Evolutionary conservation across 768 basidiomycete genomes (phyloP).

Genomic region (Serpula lacrymans): DNA sequence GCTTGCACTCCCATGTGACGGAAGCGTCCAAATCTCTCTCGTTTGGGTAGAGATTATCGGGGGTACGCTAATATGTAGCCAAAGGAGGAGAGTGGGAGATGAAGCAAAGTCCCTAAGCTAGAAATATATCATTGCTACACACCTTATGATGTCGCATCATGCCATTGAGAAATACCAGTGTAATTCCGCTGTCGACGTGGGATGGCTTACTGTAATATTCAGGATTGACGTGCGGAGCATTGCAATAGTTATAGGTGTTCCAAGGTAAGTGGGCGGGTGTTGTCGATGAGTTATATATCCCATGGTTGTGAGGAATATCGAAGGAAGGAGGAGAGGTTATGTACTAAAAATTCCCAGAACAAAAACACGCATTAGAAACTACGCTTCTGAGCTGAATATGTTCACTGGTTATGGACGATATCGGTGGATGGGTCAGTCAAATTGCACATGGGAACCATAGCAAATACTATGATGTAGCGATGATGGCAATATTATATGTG

Average conservation of each 20-base stretch:
- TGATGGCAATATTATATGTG: no score
- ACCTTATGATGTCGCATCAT: slow-evolving; percentile 50
- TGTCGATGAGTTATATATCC: slow-evolving; percentile 42
- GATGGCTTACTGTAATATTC: slow-evolving; percentile 33
- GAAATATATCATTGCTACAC: slow-evolving; percentile 1
- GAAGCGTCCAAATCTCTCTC: slow-evolving; percentile 38
- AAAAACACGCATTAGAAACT: no score
- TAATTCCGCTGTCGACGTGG: slow-evolving; percentile 19
- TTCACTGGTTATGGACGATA: no score
- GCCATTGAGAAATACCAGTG: slow-evolving; percentile 39
- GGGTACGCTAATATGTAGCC: slow-evolving; percentile 34
- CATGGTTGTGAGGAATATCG: no score
- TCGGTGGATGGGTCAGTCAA: no score
- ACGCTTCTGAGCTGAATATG: no score
- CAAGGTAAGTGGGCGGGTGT: slow-evolving; percentile 40
- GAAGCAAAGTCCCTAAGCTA: not conserved
- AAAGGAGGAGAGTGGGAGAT: not conserved
- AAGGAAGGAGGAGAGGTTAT: no score
- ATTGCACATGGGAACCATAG: no score
- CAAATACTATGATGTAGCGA: no score
- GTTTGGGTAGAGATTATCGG: slow-evolving; percentile 45
- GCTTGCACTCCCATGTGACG: slow-evolving; percentile 38
- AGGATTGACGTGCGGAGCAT: slow-evolving; percentile 44
- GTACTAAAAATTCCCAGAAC: no score
- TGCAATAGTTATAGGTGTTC: slow-evolving; percentile 55